phyloP scores from a whole-genome alignment of 768 basidiomycete species.

The Mycena vulgaris region DNA sequence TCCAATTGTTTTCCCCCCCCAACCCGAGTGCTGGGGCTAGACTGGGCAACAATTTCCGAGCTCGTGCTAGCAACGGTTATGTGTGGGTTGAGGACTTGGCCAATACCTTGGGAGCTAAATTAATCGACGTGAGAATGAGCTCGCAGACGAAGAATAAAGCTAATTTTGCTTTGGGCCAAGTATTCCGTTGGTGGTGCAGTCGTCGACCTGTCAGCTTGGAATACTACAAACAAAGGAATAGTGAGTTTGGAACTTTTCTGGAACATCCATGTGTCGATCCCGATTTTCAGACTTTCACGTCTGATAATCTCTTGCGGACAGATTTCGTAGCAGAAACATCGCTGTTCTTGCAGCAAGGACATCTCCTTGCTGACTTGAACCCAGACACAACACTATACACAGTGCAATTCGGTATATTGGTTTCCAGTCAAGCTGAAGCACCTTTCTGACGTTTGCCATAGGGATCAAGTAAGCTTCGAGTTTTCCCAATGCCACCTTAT shows the following conservation, averaged over 20 bases:
- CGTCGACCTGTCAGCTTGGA: slow-evolving; percentile 37
- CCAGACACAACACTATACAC: slow-evolving; percentile 40
- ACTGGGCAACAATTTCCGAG: slow-evolving; percentile 36
- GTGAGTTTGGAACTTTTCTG: not conserved
- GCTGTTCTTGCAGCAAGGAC: slow-evolving; percentile 41
- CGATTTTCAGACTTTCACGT: slow-evolving; percentile 30
- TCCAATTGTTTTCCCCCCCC: slow-evolving; percentile 38
- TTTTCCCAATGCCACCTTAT: not conserved
- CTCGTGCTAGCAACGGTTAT: slow-evolving; percentile 40
- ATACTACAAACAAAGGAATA: slow-evolving; percentile 38
- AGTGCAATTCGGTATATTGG: slow-evolving; percentile 37
- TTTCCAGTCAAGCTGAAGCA: not conserved
- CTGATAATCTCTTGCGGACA: slow-evolving; percentile 37
- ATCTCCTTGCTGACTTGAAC: slow-evolving; percentile 34
- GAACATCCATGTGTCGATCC: not conserved
- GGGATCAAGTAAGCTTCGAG: slow-evolving; percentile 34
- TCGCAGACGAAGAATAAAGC: too few species aligned
- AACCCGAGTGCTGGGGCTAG: slow-evolving; percentile 38
- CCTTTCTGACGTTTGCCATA: not conserved
- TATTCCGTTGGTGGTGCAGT: slow-evolving; percentile 30
- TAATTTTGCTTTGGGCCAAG: not conserved
- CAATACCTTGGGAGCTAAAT: slow-evolving; percentile 37
- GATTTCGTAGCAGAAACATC: slow-evolving; percentile 40
- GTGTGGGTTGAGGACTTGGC: slow-evolving; percentile 41
- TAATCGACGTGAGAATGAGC: slow-evolving; percentile 23